Evolutionary conservation across 2,329 filamentous ascomycete genomes (phyloP), one percentile per base, ranked within the genome.

Genomic region (Cyclaneusma minus): DNA sequence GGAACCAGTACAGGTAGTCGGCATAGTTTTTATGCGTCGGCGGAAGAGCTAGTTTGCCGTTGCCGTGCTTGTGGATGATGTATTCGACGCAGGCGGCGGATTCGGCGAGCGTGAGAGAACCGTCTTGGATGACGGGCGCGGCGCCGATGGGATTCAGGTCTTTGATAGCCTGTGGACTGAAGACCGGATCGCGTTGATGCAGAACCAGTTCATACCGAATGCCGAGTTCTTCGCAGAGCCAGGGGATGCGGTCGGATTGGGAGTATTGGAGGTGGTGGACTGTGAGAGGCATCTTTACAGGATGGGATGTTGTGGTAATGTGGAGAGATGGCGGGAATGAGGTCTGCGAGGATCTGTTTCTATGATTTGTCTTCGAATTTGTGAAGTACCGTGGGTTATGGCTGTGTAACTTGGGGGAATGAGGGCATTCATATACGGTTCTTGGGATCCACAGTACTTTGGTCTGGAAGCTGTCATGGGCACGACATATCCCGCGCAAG

Each of bases 1-100:
- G 66, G 40, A 68, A 64, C 68, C 68, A 79, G 51, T 68, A 75
- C 1, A 79, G 40, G 35, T 69, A 78, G 26, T 70, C 58, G 3
- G 65, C 51, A 35, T 71, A 78, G 22, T 56, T 53, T 10, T 55
- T 45, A 26, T 65, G 48, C 0, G 43, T 37, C 0, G 63, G 60
- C 0, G 38, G 25, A 0, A 70, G 36, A 7, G 57, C 49, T 0
- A 77, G 49, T 8, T 45, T 48, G 5, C 67, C 66, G 5, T 45
- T 37, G 16, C 52, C 66, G 35, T 74, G 54, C 22, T 58, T 60
- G 37, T 58, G 47, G 32, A 62, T 51, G 39, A 79, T 64, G 50
- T 77, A 78, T 29, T 79, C 68, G 23, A 62, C 50, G 33, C 62
- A 64, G 3, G 72, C 72, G 29, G 56, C 58, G 12, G 60, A 64